Evolutionary conservation across 176 grass and related monocot species (phyloP).

Genomic region (Eremochloa ophiuroides): DNA sequence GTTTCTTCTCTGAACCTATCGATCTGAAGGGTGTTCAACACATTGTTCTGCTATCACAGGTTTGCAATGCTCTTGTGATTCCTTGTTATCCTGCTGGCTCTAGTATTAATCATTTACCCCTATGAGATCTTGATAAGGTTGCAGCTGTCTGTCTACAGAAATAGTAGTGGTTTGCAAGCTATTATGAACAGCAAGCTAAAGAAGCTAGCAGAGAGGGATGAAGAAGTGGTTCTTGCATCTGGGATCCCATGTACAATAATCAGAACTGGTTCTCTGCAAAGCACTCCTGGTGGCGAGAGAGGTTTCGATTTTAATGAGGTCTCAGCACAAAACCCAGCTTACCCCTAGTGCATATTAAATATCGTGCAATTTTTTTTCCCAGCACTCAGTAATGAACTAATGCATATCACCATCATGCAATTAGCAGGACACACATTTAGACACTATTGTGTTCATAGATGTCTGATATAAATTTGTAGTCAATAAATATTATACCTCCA

Average conservation of each 20-base stretch:
- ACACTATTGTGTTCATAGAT: not conserved
- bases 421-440: not conserved
- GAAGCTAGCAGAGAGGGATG: constrained; percentile 73
- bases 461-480: not conserved
- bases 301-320: constrained; percentile 81
- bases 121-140: constrained; percentile 72
- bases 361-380: not conserved
- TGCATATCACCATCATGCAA: not conserved
- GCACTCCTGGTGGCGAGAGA: constrained; percentile 59
- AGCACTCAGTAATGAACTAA: not conserved
- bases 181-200: constrained; percentile 64
- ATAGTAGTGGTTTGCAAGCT: constrained; percentile 75
- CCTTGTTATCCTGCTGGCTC: constrained; percentile 1
- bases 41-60: constrained; percentile 92
- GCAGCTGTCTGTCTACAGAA: constrained; percentile 82
- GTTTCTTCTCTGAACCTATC: constrained; percentile 66
- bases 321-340: not conserved
- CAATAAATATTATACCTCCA: not conserved
- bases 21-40: constrained; percentile 64
- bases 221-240: constrained; percentile 65
- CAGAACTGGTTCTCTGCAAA: constrained; percentile 63
- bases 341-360: not conserved
- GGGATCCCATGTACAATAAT: constrained; percentile 82
- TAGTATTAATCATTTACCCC: constrained; percentile 20
- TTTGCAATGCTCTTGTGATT: constrained; percentile 30